Conservation (phyloP, 139 green algal genomes). For the Klebsormidium nitens region DNA sequence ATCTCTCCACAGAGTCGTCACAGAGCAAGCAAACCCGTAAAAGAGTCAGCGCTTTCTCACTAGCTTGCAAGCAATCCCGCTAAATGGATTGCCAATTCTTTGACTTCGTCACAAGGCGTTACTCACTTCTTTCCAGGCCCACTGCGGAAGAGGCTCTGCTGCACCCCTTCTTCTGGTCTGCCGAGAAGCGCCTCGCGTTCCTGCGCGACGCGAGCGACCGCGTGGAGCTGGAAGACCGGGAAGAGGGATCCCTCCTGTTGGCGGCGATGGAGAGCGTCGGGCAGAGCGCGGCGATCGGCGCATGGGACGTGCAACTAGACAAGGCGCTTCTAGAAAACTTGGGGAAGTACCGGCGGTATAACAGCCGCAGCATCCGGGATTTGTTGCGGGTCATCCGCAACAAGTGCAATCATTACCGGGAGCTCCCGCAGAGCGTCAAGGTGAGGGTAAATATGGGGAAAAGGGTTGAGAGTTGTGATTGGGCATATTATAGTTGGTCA, state of each 20-base stretch:
- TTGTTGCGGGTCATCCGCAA: constrained; percentile 97
- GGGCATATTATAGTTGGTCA: constrained; percentile 65
- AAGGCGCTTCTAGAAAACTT: constrained; percentile 78
- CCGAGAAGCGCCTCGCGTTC: constrained; percentile 75
- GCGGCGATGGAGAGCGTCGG: constrained; percentile 26
- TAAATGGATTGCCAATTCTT: no score
- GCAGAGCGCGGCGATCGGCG: constrained; percentile 7
- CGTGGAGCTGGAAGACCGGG: constrained; percentile 82
- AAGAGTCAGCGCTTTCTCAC: no score
- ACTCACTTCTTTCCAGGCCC: constrained; percentile 47
- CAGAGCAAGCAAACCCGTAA: no score
- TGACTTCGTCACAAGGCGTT: no score
- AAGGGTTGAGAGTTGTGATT: constrained; percentile 38
- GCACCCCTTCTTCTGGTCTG: constrained; percentile 89
- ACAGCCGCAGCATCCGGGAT: constrained; percentile 68
- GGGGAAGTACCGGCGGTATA: constrained; percentile 64
- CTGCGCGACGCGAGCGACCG: constrained; percentile 71
- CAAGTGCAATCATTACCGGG: constrained; percentile 93
- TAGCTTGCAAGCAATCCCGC: no score
- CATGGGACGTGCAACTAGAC: constrained; percentile 71
- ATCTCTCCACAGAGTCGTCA: no score
- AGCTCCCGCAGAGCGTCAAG: constrained; percentile 74
- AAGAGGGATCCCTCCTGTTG: constrained; percentile 35
- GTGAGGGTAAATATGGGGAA: constrained; percentile 48
- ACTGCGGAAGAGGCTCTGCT: constrained; percentile 56